Percentiles rank a stretch among this genome's conserved stretches.
Conservation (phyloP, 768 basidiomycete genomes). For the Rhodotorula paludigena region DNA sequence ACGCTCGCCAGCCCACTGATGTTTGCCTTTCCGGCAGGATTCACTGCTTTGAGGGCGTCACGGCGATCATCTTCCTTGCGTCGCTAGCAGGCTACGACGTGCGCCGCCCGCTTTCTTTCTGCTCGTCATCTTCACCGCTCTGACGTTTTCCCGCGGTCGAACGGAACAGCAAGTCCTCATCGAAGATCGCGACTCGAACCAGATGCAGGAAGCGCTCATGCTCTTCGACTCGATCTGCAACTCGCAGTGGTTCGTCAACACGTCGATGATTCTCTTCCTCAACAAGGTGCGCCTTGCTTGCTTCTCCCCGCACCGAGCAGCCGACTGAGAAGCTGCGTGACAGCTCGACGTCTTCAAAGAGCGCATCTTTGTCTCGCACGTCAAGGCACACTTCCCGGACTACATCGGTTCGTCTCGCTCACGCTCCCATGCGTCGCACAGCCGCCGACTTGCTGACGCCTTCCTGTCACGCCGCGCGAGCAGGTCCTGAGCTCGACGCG, state of each 20-base stretch:
- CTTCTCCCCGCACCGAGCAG: neutral
- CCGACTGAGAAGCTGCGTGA: slow-evolving; percentile 47
- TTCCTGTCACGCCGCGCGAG: slow-evolving; percentile 47
- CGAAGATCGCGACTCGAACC: slow-evolving; percentile 53
- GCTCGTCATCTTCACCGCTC: slow-evolving; percentile 45
- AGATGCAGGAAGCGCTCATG: slow-evolving; percentile 71
- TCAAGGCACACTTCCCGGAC: slow-evolving; percentile 51
- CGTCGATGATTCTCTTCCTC: slow-evolving; percentile 58
- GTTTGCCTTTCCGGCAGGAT: slow-evolving; percentile 53
- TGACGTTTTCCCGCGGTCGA: neutral
- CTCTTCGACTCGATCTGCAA: slow-evolving; percentile 75
- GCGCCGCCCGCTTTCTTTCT: slow-evolving; percentile 62
- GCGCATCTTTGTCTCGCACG: slow-evolving; percentile 57
- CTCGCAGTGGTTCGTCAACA: slow-evolving; percentile 63
- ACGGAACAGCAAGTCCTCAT: slow-evolving; percentile 26
- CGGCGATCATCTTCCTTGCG: slow-evolving; percentile 86
- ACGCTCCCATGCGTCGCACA: slow-evolving; percentile 1
- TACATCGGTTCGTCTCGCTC: slow-evolving; percentile 40
- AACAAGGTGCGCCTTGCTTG: slow-evolving; percentile 9
- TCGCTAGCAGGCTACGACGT: slow-evolving; percentile 81
- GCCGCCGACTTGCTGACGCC: neutral
- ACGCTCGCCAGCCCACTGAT: neutral
- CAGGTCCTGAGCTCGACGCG: slow-evolving; percentile 83
- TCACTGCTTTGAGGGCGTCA: slow-evolving; percentile 70
- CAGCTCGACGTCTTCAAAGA: slow-evolving; percentile 73